These are phyloP conservation scores for Monilinia polystroma DNA, from an alignment of 2,329 filamentous ascomycete genomes.

Conservation along the genomic window DNA sequence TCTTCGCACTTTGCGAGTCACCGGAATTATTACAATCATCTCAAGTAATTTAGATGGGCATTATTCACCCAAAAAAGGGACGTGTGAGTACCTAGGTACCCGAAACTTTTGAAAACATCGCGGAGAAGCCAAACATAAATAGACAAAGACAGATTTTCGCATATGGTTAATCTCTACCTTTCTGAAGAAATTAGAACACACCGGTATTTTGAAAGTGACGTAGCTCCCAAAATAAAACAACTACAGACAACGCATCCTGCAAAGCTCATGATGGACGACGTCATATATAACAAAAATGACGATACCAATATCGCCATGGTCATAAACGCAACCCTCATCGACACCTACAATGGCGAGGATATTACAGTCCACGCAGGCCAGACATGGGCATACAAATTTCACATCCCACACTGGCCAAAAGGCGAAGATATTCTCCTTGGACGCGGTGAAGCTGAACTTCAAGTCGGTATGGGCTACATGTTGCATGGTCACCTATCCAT, in stretches of 20 bases:
- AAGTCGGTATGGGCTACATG: conserved; percentile 13
- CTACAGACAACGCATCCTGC: neutral
- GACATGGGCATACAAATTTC: conserved; percentile 14
- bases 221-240: neutral
- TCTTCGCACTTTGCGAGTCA: neutral
- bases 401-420: conserved; percentile 7
- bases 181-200: neutral
- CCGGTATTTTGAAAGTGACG: too few species aligned
- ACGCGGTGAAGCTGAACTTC: conserved; percentile 9
- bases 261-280: neutral
- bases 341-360: conserved; percentile 10
- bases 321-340: conserved; percentile 16
- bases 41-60: neutral
- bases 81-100: fast-evolving
- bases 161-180: neutral
- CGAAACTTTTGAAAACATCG: neutral
- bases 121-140: neutral
- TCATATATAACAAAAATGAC: conserved; percentile 12
- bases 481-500: conserved; percentile 14
- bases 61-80: neutral
- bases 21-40: neutral
- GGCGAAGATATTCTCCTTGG: neutral
- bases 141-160: neutral
- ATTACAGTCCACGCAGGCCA: conserved; percentile 12
- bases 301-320: conserved; percentile 18